phyloP scores from a whole-genome alignment of 2,329 filamentous ascomycete genomes.

The Trichoderma brevicompactum region DNA sequence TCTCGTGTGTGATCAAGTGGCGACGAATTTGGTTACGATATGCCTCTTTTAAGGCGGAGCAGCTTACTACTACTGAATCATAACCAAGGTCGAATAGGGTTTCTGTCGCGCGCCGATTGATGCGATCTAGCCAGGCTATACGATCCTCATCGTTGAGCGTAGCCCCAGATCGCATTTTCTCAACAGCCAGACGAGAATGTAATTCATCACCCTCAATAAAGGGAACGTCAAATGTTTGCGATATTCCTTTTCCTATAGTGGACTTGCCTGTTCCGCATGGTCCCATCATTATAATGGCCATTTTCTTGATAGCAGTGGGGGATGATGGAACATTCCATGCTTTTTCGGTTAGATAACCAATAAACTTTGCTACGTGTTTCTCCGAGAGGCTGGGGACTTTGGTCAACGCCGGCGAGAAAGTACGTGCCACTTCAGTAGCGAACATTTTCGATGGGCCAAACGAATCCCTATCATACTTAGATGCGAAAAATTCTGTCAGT shows the following conservation, averaged over 20 bases:
- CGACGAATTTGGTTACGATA: conserved; percentile 15
- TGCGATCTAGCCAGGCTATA: conserved; percentile 2
- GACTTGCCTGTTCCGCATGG: conserved; percentile 5
- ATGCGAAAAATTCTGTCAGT: conserved; percentile 11
- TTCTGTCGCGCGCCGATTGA: neutral
- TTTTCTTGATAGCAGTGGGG: neutral
- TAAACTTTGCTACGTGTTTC: neutral
- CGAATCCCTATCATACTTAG: conserved; percentile 13
- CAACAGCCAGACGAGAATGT: neutral
- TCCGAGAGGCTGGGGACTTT: neutral
- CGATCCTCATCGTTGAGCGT: neutral
- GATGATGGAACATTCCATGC: neutral
- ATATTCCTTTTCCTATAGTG: neutral
- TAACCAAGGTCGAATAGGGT: neutral
- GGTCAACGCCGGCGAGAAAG: conserved; percentile 8
- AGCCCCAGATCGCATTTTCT: neutral
- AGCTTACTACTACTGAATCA: neutral
- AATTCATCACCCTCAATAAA: conserved; percentile 11
- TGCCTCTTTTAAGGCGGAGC: neutral
- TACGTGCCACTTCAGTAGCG: neutral
- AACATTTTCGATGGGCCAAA: neutral
- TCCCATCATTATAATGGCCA: neutral
- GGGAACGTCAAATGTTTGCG: neutral
- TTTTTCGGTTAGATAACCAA: neutral
- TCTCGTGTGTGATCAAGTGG: neutral